These are phyloP conservation scores for Melanogaster broomeanus DNA, from an alignment of 768 basidiomycete species.

Conservation along the genomic window DNA sequence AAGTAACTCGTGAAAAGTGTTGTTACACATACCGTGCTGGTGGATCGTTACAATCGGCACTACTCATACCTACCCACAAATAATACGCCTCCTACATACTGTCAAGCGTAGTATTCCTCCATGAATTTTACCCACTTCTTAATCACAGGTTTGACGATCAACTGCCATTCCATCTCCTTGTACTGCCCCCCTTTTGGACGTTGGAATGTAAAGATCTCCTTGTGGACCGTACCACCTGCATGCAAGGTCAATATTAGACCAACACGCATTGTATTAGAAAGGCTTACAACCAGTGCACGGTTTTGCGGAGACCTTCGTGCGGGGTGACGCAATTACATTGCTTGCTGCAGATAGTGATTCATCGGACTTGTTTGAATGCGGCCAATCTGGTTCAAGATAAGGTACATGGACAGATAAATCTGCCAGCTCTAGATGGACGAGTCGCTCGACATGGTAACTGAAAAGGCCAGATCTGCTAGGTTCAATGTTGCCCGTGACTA, in stretches of 20 bases:
- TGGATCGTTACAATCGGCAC: too few relatives aligned
- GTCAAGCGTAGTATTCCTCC: conserved; percentile 32
- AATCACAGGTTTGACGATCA: conserved; percentile 72
- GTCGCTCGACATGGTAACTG: conserved; percentile 75
- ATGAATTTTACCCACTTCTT: conserved; percentile 76
- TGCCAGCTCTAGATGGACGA: conserved; percentile 79
- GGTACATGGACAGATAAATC: conserved; percentile 60
- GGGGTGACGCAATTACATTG: conserved; percentile 1
- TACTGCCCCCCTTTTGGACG: conserved; percentile 53
- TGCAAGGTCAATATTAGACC: neutral
- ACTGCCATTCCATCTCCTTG: conserved; percentile 72
- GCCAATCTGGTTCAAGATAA: conserved; percentile 59
- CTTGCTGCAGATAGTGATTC: conserved; percentile 13
- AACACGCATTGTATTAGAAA: conserved; percentile 29
- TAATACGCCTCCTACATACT: neutral
- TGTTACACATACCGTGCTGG: too few relatives aligned
- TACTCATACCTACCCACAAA: too few relatives aligned
- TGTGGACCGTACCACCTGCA: conserved; percentile 60
- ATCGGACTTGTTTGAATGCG: conserved; percentile 36
- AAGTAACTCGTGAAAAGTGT: too few relatives aligned
- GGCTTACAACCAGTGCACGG: conserved; percentile 49
- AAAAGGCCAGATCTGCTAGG: conserved; percentile 62
- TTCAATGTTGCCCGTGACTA: conserved; percentile 67
- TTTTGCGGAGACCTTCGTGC: conserved; percentile 20
- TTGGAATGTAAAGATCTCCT: conserved; percentile 78